Evolutionary conservation across 1,139 yeast species (phyloP).

Genomic region (Debaryomyces psychrophilus): DNA sequence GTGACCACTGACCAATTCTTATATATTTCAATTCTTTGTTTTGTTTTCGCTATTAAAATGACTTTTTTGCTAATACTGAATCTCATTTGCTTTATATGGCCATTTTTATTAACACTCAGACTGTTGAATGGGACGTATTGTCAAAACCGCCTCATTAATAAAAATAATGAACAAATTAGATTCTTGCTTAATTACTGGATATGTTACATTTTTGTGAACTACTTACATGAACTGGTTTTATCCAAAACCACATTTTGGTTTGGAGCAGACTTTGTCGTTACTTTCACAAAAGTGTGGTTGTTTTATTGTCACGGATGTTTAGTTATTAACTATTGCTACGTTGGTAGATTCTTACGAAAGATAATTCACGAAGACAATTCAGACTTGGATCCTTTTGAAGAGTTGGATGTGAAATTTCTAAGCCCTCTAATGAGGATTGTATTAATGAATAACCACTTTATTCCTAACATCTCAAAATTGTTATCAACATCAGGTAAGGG

Average conservation of each 20-base stretch:
- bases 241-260: slow-evolving; percentile 8
- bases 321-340: slow-evolving; percentile 17
- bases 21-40: neutral
- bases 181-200: slow-evolving; percentile 33
- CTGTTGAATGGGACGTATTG: slow-evolving; percentile 15
- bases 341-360: slow-evolving; percentile 5
- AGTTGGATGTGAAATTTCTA: slow-evolving; percentile 18
- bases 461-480: slow-evolving; percentile 8
- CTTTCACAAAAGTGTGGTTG: slow-evolving; percentile 27
- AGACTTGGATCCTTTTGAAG: slow-evolving; percentile 13
- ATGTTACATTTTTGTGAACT: slow-evolving; percentile 22
- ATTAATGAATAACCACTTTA: slow-evolving; percentile 14
- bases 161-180: slow-evolving; percentile 16
- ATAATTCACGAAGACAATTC: neutral
- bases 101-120: slow-evolving; percentile 21
- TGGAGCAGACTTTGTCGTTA: slow-evolving; percentile 13
- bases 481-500: neutral
- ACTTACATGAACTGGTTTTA: slow-evolving; percentile 17
- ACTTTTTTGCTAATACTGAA: neutral
- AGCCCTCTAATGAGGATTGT: slow-evolving; percentile 19
- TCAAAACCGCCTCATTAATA: neutral
- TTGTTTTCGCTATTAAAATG: neutral
- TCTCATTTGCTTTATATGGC: slow-evolving; percentile 18
- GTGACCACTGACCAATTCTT: too few species aligned
- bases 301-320: slow-evolving; percentile 33